Evolutionary conservation across 495 filamentous ascomycete genomes (phyloP).

Genomic region (Xylaria bambusicola): DNA sequence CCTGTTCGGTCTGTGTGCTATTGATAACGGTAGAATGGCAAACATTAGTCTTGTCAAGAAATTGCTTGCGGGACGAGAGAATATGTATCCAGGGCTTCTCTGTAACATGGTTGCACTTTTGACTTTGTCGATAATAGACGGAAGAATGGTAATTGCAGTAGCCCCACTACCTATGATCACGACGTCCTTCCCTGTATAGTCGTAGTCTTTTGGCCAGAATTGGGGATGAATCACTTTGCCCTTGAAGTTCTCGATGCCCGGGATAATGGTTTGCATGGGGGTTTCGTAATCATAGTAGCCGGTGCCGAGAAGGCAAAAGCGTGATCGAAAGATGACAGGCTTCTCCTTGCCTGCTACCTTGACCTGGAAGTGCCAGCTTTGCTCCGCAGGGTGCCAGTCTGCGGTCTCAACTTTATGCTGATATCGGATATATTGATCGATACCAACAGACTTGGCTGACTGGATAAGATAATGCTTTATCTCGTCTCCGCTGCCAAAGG

Average conservation of each 20-base stretch:
- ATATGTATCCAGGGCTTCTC: constrained; percentile 59
- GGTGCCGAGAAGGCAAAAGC: constrained; percentile 62
- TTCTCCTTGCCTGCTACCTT: constrained; percentile 44
- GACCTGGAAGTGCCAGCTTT: constrained; percentile 63
- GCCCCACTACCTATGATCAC: constrained; percentile 61
- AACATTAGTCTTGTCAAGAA: constrained; percentile 15
- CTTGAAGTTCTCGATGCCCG: constrained; percentile 59
- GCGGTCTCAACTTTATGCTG: constrained; percentile 55
- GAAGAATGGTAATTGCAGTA: constrained; percentile 59
- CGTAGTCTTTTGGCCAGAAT: constrained; percentile 60
- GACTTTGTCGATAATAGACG: constrained; percentile 51
- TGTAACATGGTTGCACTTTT: constrained; percentile 60
- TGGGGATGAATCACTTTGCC: constrained; percentile 63
- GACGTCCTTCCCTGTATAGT: constrained; percentile 53
- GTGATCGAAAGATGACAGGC: constrained; percentile 41
- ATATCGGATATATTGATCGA: constrained; percentile 63
- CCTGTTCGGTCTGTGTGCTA: constrained; percentile 4
- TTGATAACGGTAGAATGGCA: constrained; percentile 2
- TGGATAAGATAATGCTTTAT: constrained; percentile 66
- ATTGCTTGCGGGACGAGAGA: constrained; percentile 46
- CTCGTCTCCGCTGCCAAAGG: constrained; percentile 60
- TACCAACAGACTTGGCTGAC: constrained; percentile 59
- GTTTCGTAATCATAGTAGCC: constrained; percentile 71
- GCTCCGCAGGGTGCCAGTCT: constrained; percentile 60
- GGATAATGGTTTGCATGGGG: constrained; percentile 58